These are phyloP conservation scores for Saccharomycopsis olivae DNA, from an alignment of 805 yeast species.

Conservation along the genomic window DNA sequence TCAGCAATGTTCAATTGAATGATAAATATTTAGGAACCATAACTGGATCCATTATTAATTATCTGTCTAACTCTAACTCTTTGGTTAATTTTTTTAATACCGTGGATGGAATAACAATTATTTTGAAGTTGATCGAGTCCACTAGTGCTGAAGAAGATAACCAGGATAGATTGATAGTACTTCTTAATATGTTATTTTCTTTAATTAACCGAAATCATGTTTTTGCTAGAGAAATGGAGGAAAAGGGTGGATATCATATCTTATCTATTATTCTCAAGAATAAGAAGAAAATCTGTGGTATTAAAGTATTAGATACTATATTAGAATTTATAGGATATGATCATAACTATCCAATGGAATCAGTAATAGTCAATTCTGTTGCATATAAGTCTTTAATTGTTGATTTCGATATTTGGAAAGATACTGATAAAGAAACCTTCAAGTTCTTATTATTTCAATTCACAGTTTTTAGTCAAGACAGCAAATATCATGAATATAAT, in stretches of 20 bases:
- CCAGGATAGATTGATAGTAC: constrained; percentile 18
- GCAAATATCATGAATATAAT: constrained; percentile 43
- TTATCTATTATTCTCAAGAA: constrained; percentile 45
- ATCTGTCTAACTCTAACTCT: constrained; percentile 9
- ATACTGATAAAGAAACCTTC: constrained; percentile 32
- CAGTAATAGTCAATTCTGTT: constrained; percentile 42
- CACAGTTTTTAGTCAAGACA: constrained; percentile 40
- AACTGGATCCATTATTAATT: background rate
- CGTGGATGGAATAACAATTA: constrained; percentile 41
- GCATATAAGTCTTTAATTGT: constrained; percentile 51
- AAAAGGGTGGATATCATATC: constrained; percentile 49
- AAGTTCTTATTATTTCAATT: constrained; percentile 49
- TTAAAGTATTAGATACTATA: constrained; percentile 39
- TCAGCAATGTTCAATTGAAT: constrained; percentile 10
- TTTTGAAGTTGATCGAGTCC: constrained; percentile 37
- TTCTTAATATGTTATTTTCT: constrained; percentile 33
- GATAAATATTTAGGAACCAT: constrained; percentile 9
- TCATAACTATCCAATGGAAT: constrained; percentile 37
- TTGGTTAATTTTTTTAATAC: constrained; percentile 20
- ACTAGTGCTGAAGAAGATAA: constrained; percentile 28
- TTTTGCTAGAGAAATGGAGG: constrained; percentile 46
- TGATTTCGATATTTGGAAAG: constrained; percentile 53
- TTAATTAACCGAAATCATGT: constrained; percentile 40
- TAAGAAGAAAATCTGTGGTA: constrained; percentile 23
- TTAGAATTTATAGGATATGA: constrained; percentile 49